Percentiles rank a stretch among this genome's conserved stretches.
Evolutionary conservation across 2,329 filamentous ascomycete genomes (phyloP).

Genomic region (Colletotrichum tabaci): DNA sequence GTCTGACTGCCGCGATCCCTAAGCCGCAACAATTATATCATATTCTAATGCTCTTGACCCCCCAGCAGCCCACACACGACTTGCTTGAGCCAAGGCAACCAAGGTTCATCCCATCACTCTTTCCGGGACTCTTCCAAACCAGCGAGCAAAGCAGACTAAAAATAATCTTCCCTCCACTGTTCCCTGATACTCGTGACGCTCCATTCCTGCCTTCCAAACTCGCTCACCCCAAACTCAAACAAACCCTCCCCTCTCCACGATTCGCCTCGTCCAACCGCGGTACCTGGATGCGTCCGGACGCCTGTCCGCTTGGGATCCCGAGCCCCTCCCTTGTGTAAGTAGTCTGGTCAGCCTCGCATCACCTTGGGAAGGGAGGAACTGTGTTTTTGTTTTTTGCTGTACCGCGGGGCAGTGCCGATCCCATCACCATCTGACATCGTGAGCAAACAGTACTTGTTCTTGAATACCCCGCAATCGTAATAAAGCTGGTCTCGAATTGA

Average conservation of each 20-base stretch:
- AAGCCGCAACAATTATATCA: not conserved
- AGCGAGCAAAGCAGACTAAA: not conserved
- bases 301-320: not conserved
- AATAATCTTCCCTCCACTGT: not conserved
- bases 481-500: not conserved
- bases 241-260: not conserved
- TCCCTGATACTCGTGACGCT: not conserved
- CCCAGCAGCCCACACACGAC: not conserved
- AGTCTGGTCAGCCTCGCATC: not conserved
- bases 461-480: not conserved
- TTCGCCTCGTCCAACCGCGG: slow-evolving; percentile 19
- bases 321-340: not conserved
- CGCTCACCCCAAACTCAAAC: not conserved
- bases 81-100: not conserved
- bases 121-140: not conserved
- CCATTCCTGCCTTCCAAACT: not conserved
- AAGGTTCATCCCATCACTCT: not conserved
- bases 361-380: not conserved
- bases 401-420: no score
- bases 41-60: not conserved
- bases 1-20: slow-evolving; percentile 4
- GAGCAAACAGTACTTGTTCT: not conserved
- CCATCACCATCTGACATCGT: not conserved
- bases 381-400: no score
- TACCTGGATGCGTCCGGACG: slow-evolving; percentile 16